Base-by-base conservation (phyloP, 73 alveolate species). In the Uronychia binucleata region DNA sequence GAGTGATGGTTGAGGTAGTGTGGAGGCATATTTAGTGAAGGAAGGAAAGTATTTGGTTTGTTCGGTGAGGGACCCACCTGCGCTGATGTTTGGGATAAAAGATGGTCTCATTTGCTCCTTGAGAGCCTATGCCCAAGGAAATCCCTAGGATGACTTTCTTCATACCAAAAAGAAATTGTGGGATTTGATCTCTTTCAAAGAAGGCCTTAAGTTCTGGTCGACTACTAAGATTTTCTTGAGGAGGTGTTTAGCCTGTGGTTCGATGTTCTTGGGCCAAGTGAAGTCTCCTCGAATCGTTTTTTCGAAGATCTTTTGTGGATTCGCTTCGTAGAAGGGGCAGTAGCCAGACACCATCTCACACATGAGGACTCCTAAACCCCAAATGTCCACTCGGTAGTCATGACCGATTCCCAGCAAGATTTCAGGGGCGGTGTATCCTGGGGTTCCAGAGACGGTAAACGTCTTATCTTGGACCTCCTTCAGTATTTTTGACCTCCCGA, bases 361-460 rank as follows among this genome's bases (percentile, higher is more conserved):
- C 29, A 83, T 27, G 25, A 83, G 60, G 76, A 83, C 90, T 8
- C 80, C 90, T 82, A 81, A 83, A 1, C 84, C 34, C 90, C 90
- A 83, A 32, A 83, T 74, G 77, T 83, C 90, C 34, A 78, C 74
- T 75, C 27, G 0, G 74, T 33, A 83, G 59, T 57, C 34, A 77
- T 83, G 76, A 0, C 84, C 90, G 26, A 74, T 8, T 26, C 31
- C 59, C 8, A 11, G 5, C n/a, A 46, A 5, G 19, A 91, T 87
- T 91, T 91, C 96, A 58, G 96, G 96, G n/a, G 96, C 96, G 28
- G 92, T 91, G 33, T 88, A 91, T 26, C 93, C 87, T 31, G 94
- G 94, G 31, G 96, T 81, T 1, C 96, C 96, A 58, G 93, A 88
- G 78, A 60, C 74, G 0, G 90, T 83, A 1, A 32, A 75, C 0